phyloP scores from a whole-genome alignment of 2,329 filamentous ascomycete species.

The Talaromyces rugulosus region DNA sequence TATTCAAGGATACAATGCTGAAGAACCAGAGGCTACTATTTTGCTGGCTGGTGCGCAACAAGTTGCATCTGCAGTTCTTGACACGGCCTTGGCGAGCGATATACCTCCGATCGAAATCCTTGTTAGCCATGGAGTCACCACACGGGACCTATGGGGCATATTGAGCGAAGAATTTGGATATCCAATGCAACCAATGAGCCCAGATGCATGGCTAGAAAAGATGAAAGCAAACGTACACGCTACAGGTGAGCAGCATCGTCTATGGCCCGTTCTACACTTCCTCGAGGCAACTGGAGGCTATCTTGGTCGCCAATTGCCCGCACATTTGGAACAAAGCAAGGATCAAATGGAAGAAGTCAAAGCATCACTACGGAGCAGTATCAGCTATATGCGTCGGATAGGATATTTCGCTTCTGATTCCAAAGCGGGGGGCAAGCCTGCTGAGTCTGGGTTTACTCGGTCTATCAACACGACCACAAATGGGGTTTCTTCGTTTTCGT shows the following conservation, averaged over 20 bases:
- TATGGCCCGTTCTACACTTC: constrained; percentile 12
- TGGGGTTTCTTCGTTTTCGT: neutral
- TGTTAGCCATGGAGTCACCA: neutral
- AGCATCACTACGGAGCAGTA: neutral
- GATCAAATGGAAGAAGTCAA: neutral
- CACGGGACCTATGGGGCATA: neutral
- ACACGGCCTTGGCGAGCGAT: neutral
- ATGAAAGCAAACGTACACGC: neutral
- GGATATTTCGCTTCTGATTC: neutral
- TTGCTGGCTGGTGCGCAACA: neutral
- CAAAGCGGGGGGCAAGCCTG: neutral
- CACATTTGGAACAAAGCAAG: neutral
- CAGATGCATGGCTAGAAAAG: neutral
- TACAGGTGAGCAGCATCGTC: constrained; percentile 4
- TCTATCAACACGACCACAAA: neutral
- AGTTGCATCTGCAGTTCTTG: neutral
- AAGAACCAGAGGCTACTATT: neutral
- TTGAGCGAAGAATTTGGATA: neutral
- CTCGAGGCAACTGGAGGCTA: constrained; percentile 8
- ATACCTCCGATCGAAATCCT: neutral
- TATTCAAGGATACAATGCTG: neutral
- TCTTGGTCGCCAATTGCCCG: neutral
- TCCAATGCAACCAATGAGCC: neutral
- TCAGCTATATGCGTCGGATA: neutral
- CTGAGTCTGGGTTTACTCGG: neutral